Evolutionary conservation across 305 asterid genomes (phyloP).

Genomic region (Rubia peregrina): DNA sequence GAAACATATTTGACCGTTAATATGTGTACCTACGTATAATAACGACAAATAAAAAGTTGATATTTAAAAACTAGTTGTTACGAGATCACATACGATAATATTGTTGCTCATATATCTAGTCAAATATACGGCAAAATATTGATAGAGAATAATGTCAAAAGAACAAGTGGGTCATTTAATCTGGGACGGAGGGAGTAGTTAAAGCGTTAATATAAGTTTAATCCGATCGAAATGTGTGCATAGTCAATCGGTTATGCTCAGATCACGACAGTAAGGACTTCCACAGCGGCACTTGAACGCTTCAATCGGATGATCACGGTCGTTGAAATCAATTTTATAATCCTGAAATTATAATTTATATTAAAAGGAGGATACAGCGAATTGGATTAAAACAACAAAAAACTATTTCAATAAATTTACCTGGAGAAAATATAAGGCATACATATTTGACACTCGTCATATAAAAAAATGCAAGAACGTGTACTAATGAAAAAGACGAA

Average conservation of each 20-base stretch:
- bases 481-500: not conserved
- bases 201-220: not conserved
- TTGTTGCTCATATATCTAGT: no score
- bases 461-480: not conserved
- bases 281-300: slow-evolving; percentile 62
- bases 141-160: no score
- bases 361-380: not conserved
- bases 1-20: no score
- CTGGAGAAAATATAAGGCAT: no score
- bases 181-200: not conserved
- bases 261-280: slow-evolving; percentile 44
- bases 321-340: slow-evolving; percentile 51
- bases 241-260: slow-evolving; percentile 16
- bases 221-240: not conserved
- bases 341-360: slow-evolving; percentile 34
- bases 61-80: no score
- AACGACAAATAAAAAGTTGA: no score
- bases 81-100: no score
- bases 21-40: no score
- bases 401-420: not conserved
- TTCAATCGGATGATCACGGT: slow-evolving; percentile 40
- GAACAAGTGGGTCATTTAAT: no score
- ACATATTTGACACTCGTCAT: not conserved
- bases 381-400: not conserved
- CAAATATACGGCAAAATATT: no score